These are phyloP conservation scores for Ceratobasidium sp. DNA, from an alignment of 1,284 basidiomycete genomes.

Conservation along the genomic window DNA sequence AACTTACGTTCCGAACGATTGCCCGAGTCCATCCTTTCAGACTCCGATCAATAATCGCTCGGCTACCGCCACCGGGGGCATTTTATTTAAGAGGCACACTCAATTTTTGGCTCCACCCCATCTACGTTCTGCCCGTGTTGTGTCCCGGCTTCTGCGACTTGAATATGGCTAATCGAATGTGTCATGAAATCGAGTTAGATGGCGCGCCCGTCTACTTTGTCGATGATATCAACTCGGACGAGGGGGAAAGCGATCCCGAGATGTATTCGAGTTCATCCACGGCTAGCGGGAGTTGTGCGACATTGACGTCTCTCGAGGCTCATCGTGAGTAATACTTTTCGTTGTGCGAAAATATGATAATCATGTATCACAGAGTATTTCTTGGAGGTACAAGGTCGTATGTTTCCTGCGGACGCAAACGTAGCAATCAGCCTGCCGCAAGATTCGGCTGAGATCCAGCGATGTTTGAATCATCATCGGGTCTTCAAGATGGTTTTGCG, in stretches of 20 bases:
- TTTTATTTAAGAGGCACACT: background rate
- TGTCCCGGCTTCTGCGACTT: background rate
- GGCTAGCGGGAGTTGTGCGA: background rate
- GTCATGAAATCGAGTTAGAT: background rate
- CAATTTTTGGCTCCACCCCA: background rate
- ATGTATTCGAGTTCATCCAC: background rate
- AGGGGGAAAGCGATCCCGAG: background rate
- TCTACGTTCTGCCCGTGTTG: background rate
- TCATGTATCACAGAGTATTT: background rate
- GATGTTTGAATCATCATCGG: background rate
- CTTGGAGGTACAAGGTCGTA: background rate
- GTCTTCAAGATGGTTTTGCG: background rate
- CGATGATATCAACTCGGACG: background rate
- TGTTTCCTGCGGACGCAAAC: background rate
- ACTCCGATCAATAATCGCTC: too few species aligned
- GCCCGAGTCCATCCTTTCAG: too few species aligned
- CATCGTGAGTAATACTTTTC: background rate
- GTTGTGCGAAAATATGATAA: too few species aligned
- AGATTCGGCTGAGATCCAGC: background rate
- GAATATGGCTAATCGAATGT: background rate
- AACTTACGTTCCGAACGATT: too few species aligned
- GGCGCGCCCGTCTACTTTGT: background rate
- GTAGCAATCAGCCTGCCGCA: background rate
- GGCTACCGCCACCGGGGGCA: background rate
- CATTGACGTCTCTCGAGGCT: slow-evolving; percentile 1